Evolutionary conservation across 352 stramenopile species (phyloP), one percentile per base, ranked within the genome.

Genomic region (Bremia lactucae): DNA sequence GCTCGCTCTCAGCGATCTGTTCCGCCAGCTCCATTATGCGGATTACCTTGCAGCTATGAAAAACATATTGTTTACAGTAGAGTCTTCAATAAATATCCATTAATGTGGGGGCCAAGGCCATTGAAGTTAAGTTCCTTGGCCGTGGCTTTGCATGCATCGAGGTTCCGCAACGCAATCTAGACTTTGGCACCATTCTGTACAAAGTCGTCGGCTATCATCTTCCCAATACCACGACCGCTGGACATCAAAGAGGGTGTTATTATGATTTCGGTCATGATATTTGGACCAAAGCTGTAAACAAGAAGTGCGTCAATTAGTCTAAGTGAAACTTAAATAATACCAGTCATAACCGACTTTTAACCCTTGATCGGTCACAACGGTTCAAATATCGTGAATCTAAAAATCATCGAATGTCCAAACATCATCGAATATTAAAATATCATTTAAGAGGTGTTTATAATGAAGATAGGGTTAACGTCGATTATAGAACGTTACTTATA

Each of bases 181-280:
- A 98, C 93, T 48, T 86, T 97, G 43, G 87, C 89, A 43, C 87
- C 81, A 46, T 95, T 95, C 43, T 72, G 55, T 22, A 89, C 74
- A 69, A 97, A 97, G 20, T 83, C 86, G 53, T 93, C 81, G 37
- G 91, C 88, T 56, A 98, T 97, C 91, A 98, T 97, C 53, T 87
- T 77, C 40, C 94, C 94, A 59, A 98, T 97, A 31, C 92, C 94
- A 25, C 86, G 72, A 22, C 81, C 90, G 40, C 93, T 73, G 66
- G 20, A 90, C 68, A 46, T 59, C 49, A 42, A 58, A 68, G 26
- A 68, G 49, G 16, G 36, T 51, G 19, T 38, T 40, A 10, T 28
- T 28, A 28, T 28, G 24, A 28, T 28, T 28, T 10, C 24, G 24
- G n/a, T n/a, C n/a, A n/a, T n/a, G n/a, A n/a, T n/a, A n/a, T n/a